Conservation (phyloP, 225 moss, liverwort and hornwort species). For the Thuidium tamariscinum region DNA sequence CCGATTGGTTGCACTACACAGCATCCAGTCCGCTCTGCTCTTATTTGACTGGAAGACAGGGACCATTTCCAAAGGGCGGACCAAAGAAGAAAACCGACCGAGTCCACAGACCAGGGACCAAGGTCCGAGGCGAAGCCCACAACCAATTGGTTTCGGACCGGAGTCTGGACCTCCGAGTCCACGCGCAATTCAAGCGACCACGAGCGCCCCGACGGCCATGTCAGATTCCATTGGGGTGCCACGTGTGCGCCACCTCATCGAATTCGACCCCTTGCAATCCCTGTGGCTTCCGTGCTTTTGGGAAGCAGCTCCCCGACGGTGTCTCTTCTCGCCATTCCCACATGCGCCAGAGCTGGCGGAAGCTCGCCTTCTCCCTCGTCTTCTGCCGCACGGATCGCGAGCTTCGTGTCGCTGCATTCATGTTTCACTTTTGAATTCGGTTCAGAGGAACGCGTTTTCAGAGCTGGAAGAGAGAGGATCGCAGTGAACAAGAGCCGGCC, state of each 20-base stretch:
- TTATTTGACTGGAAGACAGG: not conserved
- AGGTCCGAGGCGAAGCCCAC: not conserved
- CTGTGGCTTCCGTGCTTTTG: not conserved
- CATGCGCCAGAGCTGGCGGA: not conserved
- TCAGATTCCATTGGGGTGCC: not conserved
- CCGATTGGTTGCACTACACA: not conserved
- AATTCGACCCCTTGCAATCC: not conserved
- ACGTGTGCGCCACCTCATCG: not conserved
- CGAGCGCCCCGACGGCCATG: not conserved
- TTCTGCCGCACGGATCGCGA: not conserved
- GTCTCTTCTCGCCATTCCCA: not conserved
- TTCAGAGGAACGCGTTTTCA: not conserved
- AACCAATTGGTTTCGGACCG: not conserved
- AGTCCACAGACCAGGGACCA: not conserved
- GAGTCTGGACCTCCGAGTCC: not conserved
- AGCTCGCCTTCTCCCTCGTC: not conserved
- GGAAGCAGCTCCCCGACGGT: slow-evolving; percentile 5
- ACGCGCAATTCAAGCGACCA: not conserved
- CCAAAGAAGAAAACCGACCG: not conserved
- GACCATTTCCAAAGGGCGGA: not conserved
- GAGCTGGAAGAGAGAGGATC: not conserved
- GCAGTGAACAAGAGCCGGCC: not conserved
- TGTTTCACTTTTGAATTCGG: not conserved
- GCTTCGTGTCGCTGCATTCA: not conserved
- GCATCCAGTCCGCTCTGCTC: not conserved